Evolutionary conservation across 805 yeast genomes (phyloP).

Genomic region (Candida hispaniensis): DNA sequence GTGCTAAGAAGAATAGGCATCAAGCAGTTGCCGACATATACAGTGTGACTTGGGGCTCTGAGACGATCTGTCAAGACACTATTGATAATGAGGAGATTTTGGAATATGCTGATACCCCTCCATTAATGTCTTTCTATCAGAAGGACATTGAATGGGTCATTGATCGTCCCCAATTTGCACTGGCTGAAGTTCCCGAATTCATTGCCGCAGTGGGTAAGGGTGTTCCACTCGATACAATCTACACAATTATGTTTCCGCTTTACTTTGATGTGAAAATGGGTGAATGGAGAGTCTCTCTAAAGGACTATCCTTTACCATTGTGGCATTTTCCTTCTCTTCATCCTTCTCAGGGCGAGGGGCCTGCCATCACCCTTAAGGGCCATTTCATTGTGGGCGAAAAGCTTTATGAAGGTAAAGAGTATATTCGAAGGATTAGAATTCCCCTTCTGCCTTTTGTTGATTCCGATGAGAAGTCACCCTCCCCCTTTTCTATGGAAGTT

Average conservation of each 20-base stretch:
- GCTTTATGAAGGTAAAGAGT: slow-evolving; percentile 38
- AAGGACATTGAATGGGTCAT: slow-evolving; percentile 40
- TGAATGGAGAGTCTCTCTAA: slow-evolving; percentile 58
- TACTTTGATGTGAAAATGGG: slow-evolving; percentile 43
- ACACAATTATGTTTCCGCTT: slow-evolving; percentile 59
- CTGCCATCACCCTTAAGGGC: slow-evolving; percentile 41
- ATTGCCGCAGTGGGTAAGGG: slow-evolving; percentile 71
- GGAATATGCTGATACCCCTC: slow-evolving; percentile 39
- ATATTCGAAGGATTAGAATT: slow-evolving; percentile 49
- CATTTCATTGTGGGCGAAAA: slow-evolving; percentile 62
- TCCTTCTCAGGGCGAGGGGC: slow-evolving; percentile 28
- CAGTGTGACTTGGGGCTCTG: slow-evolving; percentile 24
- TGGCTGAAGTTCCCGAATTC: slow-evolving; percentile 47
- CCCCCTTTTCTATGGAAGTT: slow-evolving; percentile 47
- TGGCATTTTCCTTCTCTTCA: slow-evolving; percentile 53
- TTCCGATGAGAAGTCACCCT: slow-evolving; percentile 30
- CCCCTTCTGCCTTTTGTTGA: slow-evolving; percentile 42
- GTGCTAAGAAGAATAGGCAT: slow-evolving; percentile 24
- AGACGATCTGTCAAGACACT: slow-evolving; percentile 30
- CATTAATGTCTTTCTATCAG: slow-evolving; percentile 42
- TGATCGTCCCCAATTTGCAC: slow-evolving; percentile 41
- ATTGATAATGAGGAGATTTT: slow-evolving; percentile 37
- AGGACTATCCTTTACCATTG: slow-evolving; percentile 83
- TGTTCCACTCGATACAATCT: slow-evolving; percentile 58
- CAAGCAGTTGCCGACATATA: slow-evolving; percentile 34